Evolutionary conservation across 2,329 filamentous ascomycete genomes (phyloP).

Genomic region (Verticillium isaacii): DNA sequence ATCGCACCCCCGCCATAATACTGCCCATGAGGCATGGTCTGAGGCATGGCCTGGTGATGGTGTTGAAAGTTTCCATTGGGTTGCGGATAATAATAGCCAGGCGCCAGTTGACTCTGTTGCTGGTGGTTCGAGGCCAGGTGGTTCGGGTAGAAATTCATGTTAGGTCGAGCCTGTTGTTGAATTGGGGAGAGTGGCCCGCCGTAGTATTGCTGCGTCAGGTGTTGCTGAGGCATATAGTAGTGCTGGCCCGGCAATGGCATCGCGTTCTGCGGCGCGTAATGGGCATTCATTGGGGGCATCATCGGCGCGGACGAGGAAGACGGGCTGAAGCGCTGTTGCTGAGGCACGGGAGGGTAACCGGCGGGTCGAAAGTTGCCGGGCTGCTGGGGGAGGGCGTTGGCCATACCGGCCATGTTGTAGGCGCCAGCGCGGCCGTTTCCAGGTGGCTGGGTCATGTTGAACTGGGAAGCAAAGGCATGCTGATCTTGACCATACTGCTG

Average conservation of each 20-base stretch:
- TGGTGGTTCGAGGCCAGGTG: constrained; percentile 36
- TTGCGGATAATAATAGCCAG: constrained; percentile 44
- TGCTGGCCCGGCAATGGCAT: constrained; percentile 35
- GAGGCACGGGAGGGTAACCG: constrained; percentile 29
- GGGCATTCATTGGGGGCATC: constrained; percentile 30
- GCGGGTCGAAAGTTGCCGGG: constrained; percentile 28
- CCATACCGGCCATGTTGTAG: constrained; percentile 44
- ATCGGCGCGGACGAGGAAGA: constrained; percentile 27
- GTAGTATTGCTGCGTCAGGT: constrained; percentile 40
- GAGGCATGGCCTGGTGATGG: constrained; percentile 19
- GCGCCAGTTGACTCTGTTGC: constrained; percentile 24
- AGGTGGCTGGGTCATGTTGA: constrained; percentile 31
- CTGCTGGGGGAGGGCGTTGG: constrained; percentile 34
- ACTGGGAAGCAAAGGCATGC: constrained; percentile 35
- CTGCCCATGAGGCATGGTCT: constrained; percentile 27
- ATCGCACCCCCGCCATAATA: constrained; percentile 23
- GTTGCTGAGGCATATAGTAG: constrained; percentile 43
- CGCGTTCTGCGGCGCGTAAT: constrained; percentile 31
- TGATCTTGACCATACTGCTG: constrained; percentile 25
- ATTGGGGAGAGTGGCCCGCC: constrained; percentile 30
- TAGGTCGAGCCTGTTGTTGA: constrained; percentile 28
- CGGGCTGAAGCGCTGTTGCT: constrained; percentile 25
- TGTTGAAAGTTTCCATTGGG: not conserved
- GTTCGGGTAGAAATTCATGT: constrained; percentile 38
- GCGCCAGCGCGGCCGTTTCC: constrained; percentile 22